Evolutionary conservation across 23 red algal genomes (phyloP).

Genomic region (Gracilaria vermiculophylla): DNA sequence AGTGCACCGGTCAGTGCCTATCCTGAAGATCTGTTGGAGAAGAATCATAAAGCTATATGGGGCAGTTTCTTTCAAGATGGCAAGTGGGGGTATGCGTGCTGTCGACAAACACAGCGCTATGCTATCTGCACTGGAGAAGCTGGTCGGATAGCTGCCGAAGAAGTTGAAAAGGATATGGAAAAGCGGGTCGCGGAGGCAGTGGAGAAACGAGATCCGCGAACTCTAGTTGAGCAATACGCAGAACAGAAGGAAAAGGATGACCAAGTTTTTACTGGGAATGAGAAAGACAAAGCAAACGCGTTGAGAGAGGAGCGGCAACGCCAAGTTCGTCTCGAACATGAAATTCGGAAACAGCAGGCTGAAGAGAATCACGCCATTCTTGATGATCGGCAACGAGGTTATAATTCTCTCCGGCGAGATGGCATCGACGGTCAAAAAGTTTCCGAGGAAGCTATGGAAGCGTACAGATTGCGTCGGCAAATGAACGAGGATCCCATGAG

Average conservation of each 20-base stretch:
- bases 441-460: slow-evolving; percentile 49
- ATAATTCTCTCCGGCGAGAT: neutral
- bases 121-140: slow-evolving; percentile 56
- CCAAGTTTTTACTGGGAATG: neutral
- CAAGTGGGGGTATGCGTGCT: slow-evolving; percentile 90
- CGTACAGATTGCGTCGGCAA: slow-evolving; percentile 46
- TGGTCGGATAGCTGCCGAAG: slow-evolving; percentile 50
- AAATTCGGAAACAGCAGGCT: slow-evolving; percentile 27
- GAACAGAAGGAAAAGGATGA: slow-evolving; percentile 19
- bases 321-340: slow-evolving; percentile 29
- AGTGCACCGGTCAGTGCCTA: slow-evolving; percentile 67
- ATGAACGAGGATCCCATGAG: slow-evolving; percentile 57
- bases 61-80: slow-evolving; percentile 75
- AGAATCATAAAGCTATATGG: slow-evolving; percentile 84
- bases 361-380: neutral
- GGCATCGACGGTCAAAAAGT: neutral
- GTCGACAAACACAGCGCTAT: slow-evolving; percentile 57
- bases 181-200: slow-evolving; percentile 8
- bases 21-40: slow-evolving; percentile 79
- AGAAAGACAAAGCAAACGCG: neutral
- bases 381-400: neutral
- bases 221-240: slow-evolving; percentile 26
- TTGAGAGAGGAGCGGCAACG: slow-evolving; percentile 1
- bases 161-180: slow-evolving; percentile 43
- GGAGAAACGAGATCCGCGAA: slow-evolving; percentile 36